Conservation (phyloP, 345 rosid genomes). For the Schrenkiella parvula region DNA sequence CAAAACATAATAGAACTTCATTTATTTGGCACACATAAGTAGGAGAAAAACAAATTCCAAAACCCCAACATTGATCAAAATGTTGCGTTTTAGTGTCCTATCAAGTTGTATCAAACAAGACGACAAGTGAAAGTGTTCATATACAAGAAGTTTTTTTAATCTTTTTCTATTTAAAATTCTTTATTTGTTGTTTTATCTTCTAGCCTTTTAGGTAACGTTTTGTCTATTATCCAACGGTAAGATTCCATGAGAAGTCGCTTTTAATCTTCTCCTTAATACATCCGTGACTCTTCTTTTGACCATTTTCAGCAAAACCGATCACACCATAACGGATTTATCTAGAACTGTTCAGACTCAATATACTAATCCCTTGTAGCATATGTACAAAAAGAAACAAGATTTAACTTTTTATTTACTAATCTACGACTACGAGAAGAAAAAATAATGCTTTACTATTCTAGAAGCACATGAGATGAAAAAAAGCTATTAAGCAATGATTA, state of each 20-base stretch:
- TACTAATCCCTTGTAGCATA: neutral
- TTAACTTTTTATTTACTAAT: neutral
- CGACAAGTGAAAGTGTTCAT: constrained; percentile 7
- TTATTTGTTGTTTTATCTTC: constrained; percentile 9
- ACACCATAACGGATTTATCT: neutral
- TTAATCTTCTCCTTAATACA: constrained; percentile 15
- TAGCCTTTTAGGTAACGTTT: constrained; percentile 25
- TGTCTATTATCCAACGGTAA: constrained; percentile 33
- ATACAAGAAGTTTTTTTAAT: neutral
- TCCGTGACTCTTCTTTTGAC: constrained; percentile 36
- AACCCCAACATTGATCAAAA: neutral
- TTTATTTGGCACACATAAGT: constrained; percentile 21
- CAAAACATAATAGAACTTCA: neutral
- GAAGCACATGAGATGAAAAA: constrained; percentile 16
- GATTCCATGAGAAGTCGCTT: constrained; percentile 34
- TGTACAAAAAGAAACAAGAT: neutral
- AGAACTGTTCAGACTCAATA: neutral
- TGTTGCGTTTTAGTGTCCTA: neutral
- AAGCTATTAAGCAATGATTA: constrained; percentile 11
- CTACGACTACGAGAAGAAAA: neutral
- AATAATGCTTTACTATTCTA: constrained; percentile 3
- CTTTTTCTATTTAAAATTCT: constrained; percentile 1
- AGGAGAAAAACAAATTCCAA: constrained; percentile 6
- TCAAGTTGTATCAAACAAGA: neutral
- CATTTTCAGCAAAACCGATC: constrained; percentile 10